Evolutionary conservation across 2,329 filamentous ascomycete species (phyloP), one percentile per base, ranked within the genome.

Genomic region (Penicillium sp.): DNA sequence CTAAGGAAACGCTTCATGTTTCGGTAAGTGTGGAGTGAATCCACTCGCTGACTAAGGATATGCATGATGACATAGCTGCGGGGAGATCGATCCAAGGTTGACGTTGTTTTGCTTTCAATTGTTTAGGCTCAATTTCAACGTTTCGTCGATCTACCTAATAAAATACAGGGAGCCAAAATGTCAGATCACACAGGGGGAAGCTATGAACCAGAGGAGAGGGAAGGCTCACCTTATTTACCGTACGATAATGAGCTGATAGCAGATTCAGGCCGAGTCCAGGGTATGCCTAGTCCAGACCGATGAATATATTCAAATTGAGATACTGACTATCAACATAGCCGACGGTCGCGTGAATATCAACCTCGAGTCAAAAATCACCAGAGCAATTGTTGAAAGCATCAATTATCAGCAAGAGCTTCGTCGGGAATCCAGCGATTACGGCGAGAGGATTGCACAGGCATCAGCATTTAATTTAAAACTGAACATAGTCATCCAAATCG

Each of bases 401-500:
- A 57, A 67, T 39, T 39, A 62, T 21, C 62, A 64, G 53, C 58
- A 67, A 48, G 57, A 57, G 21, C 39, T 58, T 7, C 23, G 49
- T n/a, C 64, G 58, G 3, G 57, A 63, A 5, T 67, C 69, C 4
- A 58, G 57, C 2, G 68, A 67, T 47, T 48, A 43, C 10, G 25
- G 10, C 13, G 26, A 50, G 33, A 39, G 55, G 44, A 23, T 42
- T 19, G 16, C 35, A n/a, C 33, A 54, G 42, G 29, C 52, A 11
- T 19, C 49, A 14, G 26, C 25, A 5, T 65, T 59, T 5, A 56
- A 63, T 16, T 48, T 69, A 21, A 62, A 66, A n/a, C 68, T 83
- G 23, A 84, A 84, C 53, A 78, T 84, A 44, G 81, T 84, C 4
- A 83, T 85, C 51, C 82, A 84, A 54, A 80, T 84, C 2, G 82